phyloP scores from a whole-genome alignment of 2,329 filamentous ascomycete species.

The Exophiala phaeomuriformis region DNA sequence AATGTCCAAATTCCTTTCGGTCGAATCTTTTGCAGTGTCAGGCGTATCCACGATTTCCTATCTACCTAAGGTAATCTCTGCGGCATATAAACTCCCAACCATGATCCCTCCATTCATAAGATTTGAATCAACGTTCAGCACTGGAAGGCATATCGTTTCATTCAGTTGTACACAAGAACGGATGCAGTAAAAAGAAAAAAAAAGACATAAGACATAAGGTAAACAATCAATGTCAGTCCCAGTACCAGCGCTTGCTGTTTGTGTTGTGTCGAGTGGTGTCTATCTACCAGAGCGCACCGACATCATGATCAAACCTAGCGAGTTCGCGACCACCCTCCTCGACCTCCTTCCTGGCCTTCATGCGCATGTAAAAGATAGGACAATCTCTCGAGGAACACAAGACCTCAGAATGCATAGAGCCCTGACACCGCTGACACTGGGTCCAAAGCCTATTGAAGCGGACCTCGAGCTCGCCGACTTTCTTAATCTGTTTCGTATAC shows the following conservation, averaged over 20 bases:
- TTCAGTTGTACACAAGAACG: too few relatives aligned
- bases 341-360: conserved; percentile 99
- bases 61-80: too few relatives aligned
- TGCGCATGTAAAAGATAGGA: conserved; percentile 99
- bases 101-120: too few relatives aligned
- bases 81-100: too few relatives aligned
- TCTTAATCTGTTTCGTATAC: conserved; percentile 83
- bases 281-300: conserved; percentile 41
- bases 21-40: too few relatives aligned
- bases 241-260: too few relatives aligned
- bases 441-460: conserved; percentile 92
- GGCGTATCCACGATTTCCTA: too few relatives aligned
- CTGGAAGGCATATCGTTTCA: too few relatives aligned
- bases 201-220: too few relatives aligned
- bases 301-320: conserved; percentile 78
- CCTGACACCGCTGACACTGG: conserved; percentile 95
- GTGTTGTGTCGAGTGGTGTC: background rate
- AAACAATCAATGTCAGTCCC: too few relatives aligned
- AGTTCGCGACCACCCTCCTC: conserved; percentile 91
- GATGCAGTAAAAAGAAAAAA: too few relatives aligned
- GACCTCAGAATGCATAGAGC: conserved; percentile 95
- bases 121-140: too few relatives aligned
- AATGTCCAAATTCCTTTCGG: background rate
- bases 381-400: conserved; percentile 96
- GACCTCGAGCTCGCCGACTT: conserved; percentile 86